Base-by-base conservation (phyloP, 768 basidiomycete genomes). In the Termitomyces sp. region DNA sequence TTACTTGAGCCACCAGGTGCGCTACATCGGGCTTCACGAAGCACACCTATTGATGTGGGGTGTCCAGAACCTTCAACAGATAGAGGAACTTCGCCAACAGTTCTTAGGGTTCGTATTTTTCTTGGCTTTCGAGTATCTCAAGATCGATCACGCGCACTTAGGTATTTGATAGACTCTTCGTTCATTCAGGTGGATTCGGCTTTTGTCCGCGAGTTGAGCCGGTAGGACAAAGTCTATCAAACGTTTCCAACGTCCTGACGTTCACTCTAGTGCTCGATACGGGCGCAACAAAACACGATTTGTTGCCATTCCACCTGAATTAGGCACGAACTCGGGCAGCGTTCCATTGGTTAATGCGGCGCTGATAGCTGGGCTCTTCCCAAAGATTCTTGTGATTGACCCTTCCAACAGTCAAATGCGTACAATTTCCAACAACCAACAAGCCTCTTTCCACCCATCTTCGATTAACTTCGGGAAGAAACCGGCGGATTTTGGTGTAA, bases 1-100 rank as follows among this genome's bases (percentile, higher is more conserved):
- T 66, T 95, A 83, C 62, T 75, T 96, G 37, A 94, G 90, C 60
- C 84, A 93, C 62, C 92, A 93, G 76, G 87, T 86, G 66, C 64
- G 74, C 72, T 38, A 47, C 50, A 17, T 23, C 31, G 43, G 19
- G 5, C 50, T 26, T 47, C 23, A 17, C 26, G 21, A 28, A 30
- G 7, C 47, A 15, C 15, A 3, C 42, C 17, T 51, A 48, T 59
- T 31, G 30, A 53, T 21, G 21, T 26, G 5, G 21, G 11, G 30
- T 48, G 53, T 56, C 7, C 66, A 93, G 86, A 98, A 94, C 67
- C 74, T 99, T 50, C 87, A 93, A 71, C 94, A 97, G 71, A 96
- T 99, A 31, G 96, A 98, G 69, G 96, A 98, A 66, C 79, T 98
- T 37, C 85, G 95, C 30, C 93, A 94, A 65, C 96, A 99, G 67